Evolutionary conservation across 371 early-diverging fungal genomes (phyloP).

Genomic region (Mucor saturninus): DNA sequence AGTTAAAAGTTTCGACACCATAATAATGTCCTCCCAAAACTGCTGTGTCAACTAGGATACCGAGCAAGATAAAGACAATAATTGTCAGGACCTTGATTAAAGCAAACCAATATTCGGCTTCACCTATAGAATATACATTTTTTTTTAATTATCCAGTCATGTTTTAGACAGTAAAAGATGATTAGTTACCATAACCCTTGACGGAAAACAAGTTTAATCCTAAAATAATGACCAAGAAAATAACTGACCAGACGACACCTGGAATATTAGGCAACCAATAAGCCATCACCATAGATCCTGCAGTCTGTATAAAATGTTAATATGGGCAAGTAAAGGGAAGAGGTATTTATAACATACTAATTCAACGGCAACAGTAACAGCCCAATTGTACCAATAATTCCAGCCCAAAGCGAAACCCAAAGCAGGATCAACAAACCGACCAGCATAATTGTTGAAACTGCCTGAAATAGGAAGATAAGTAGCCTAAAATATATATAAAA

Average conservation of each 20-base stretch:
- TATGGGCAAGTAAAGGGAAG: neutral
- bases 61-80: slow-evolving; percentile 72
- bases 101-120: slow-evolving; percentile 75
- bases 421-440: slow-evolving; percentile 86
- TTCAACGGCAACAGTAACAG: slow-evolving; percentile 82
- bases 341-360: slow-evolving; percentile 19
- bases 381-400: slow-evolving; percentile 83
- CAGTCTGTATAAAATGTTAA: slow-evolving; percentile 20
- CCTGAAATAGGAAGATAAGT: slow-evolving; percentile 86
- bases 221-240: slow-evolving; percentile 53
- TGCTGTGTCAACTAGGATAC: slow-evolving; percentile 57
- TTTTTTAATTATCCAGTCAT: too few relatives aligned
- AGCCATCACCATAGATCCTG: slow-evolving; percentile 45
- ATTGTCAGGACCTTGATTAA: slow-evolving; percentile 69
- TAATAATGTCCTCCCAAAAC: slow-evolving; percentile 52
- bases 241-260: slow-evolving; percentile 55
- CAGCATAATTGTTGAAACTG: slow-evolving; percentile 84
- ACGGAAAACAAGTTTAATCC: slow-evolving; percentile 58
- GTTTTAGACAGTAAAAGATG: neutral
- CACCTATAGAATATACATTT: slow-evolving; percentile 20
- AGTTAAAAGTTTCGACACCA: slow-evolving; percentile 34
- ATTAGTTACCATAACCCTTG: slow-evolving; percentile 52
- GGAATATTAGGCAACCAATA: slow-evolving; percentile 78
- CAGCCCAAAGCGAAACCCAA: slow-evolving; percentile 85
- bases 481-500: slow-evolving; percentile 26